Evolutionary conservation across 129 eudicot species (phyloP), one percentile per base, ranked within the genome.

Genomic region (Mikania micrantha): DNA sequence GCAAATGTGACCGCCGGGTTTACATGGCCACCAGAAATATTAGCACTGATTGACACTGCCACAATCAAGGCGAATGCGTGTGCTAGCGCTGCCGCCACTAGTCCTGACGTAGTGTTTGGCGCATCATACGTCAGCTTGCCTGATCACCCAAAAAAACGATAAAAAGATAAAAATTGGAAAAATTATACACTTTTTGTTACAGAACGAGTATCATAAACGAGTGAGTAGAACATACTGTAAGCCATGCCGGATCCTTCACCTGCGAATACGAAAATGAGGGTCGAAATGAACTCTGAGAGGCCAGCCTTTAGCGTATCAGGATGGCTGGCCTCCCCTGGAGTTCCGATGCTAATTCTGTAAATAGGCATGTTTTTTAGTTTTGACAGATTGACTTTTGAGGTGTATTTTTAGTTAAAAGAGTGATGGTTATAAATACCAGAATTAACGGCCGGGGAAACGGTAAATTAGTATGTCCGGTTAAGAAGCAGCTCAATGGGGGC

Each of bases 231-330:
- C 84, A 59, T 71, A 87, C 95, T 75, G 58, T 73, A 79, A 71
- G 95, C 95, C 95, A 87, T 84, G 85, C 90, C 95, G 35, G 90
- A 87, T 7, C 95, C 95, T 79, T 77, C 69, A 4, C 90, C 95
- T 15, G 95, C 95, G 36, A 87, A 87, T 40, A 87, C 87, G 27
- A 87, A 87, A 60, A 87, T 82, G 72, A 87, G 17, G 80, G 82
- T 87, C 0, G 95, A 87, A 64, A 87, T 69, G 73, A 87, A 84
- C 72, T 87, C 95, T 4, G 95, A 76, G 15, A 87, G 64, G 39
- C 85, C 90, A 17, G 90, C 87, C 72, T 75, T 87, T 60, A 87
- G 81, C 4, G 87, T 87, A 34, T 77, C 82, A 4, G 90, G 95
- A 76, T 81, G 84, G 82, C 83, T 77, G 47, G 83, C 87, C 69